Percentiles rank a stretch among this genome's conserved stretches.
Evolutionary conservation across 2,329 filamentous ascomycete species (phyloP).

Genomic region (Aspergillus flavus): DNA sequence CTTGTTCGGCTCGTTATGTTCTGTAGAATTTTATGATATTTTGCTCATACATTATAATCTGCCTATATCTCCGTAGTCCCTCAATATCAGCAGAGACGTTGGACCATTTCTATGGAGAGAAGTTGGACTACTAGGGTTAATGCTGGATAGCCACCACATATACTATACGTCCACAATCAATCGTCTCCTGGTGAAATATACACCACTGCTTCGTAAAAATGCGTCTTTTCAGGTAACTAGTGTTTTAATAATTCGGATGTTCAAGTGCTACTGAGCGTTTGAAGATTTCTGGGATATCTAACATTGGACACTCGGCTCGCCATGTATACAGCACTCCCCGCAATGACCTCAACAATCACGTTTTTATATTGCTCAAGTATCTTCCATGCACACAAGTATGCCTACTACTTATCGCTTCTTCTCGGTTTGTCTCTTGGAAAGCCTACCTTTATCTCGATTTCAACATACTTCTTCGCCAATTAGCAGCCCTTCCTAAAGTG

Average conservation of each 20-base stretch:
- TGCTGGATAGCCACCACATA: background rate
- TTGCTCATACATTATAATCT: background rate
- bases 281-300: background rate
- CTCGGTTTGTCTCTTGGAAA: background rate
- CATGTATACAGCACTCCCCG: background rate
- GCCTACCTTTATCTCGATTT: background rate
- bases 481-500: background rate
- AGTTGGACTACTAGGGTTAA: constrained; percentile 3
- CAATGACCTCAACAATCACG: background rate
- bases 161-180: background rate
- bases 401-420: background rate
- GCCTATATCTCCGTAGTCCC: no score
- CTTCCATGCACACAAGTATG: background rate
- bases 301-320: background rate
- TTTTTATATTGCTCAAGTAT: background rate
- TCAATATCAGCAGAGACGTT: background rate
- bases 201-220: background rate
- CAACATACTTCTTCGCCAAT: background rate
- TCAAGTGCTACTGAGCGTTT: background rate
- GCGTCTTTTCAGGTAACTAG: background rate
- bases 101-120: background rate
- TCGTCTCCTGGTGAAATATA: background rate
- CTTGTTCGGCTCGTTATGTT: constrained; percentile 61
- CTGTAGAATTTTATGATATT: constrained; percentile 39
- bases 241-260: background rate